Evolutionary conservation across 75 land plant genomes (phyloP).

Genomic region (Gnetum montanum): DNA sequence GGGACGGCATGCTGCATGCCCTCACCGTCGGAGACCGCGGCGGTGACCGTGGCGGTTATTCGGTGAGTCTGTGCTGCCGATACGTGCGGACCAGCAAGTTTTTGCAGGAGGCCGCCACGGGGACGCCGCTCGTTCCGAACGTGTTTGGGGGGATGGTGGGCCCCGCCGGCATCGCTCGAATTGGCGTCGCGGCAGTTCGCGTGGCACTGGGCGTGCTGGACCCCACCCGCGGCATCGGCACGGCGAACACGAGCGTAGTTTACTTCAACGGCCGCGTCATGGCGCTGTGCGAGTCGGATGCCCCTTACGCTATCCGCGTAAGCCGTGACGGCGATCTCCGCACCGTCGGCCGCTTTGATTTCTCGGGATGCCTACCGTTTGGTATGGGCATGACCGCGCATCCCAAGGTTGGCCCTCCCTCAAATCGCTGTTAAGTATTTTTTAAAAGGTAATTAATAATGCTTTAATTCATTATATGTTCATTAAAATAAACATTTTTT

Average conservation of each 20-base stretch:
- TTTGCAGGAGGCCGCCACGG: conserved; percentile 25
- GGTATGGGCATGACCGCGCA: conserved; percentile 61
- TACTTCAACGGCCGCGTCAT: conserved; percentile 33
- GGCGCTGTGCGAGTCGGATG: conserved; percentile 66
- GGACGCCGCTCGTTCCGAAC: conserved; percentile 35
- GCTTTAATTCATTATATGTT: too few species aligned
- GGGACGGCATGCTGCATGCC: conserved; percentile 87
- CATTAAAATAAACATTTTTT: too few species aligned
- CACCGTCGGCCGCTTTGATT: conserved; percentile 45
- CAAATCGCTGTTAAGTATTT: too few species aligned
- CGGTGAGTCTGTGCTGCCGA: conserved; percentile 53
- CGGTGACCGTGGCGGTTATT: too few species aligned
- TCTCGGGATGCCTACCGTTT: conserved; percentile 35
- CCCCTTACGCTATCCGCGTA: conserved; percentile 26
- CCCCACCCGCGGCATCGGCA: conserved; percentile 33
- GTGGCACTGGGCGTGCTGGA: conserved; percentile 32
- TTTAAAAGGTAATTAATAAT: too few species aligned
- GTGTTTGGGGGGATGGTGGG: conserved; percentile 45
- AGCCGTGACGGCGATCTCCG: conserved; percentile 34
- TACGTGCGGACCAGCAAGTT: conserved; percentile 56
- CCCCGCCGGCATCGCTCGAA: conserved; percentile 35
- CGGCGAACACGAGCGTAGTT: conserved; percentile 57
- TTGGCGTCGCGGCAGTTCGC: conserved; percentile 20
- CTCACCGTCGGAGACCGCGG: conserved; percentile 27
- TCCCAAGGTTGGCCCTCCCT: conserved; percentile 47